These are phyloP conservation scores for Xylariaceae sp. DNA, from an alignment of 2,329 filamentous ascomycete species.

Conservation along the genomic window DNA sequence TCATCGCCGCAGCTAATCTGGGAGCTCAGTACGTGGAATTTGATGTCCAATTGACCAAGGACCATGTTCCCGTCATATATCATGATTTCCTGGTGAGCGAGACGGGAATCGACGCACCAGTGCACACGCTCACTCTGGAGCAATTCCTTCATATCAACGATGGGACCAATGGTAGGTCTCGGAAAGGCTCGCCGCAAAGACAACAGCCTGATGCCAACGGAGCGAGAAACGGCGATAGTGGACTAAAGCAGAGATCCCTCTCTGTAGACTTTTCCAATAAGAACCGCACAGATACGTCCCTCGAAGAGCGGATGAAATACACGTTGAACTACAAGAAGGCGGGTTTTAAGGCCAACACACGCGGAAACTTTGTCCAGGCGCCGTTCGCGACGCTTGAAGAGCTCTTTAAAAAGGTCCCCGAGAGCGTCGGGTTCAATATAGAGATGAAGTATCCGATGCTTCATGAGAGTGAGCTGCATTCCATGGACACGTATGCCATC, in stretches of 20 bases:
- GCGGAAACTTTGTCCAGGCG: slow-evolving; percentile 91
- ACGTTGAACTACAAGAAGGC: slow-evolving; percentile 92
- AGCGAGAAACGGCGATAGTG: slow-evolving; percentile 32
- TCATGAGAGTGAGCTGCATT: slow-evolving; percentile 87
- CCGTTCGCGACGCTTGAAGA: slow-evolving; percentile 95
- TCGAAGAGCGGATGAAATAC: slow-evolving; percentile 90
- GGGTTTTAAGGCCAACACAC: slow-evolving; percentile 92
- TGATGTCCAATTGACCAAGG: slow-evolving; percentile 97
- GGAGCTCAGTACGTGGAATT: slow-evolving; percentile 73
- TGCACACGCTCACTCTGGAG: slow-evolving; percentile 90
- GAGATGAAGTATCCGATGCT: slow-evolving; percentile 99
- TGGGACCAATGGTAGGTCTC: slow-evolving; percentile 45
- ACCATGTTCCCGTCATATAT: slow-evolving; percentile 96
- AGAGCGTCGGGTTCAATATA: slow-evolving; percentile 90
- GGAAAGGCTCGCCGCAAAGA: slow-evolving; percentile 26
- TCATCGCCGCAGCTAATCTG: slow-evolving; percentile 91
- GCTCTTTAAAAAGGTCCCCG: slow-evolving; percentile 79
- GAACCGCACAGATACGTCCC: slow-evolving; percentile 33
- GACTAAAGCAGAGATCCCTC: slow-evolving; percentile 46
- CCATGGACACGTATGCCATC: slow-evolving; percentile 94
- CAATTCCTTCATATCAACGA: slow-evolving; percentile 88
- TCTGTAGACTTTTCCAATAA: slow-evolving; percentile 50
- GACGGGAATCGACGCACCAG: slow-evolving; percentile 92
- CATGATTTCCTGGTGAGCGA: slow-evolving; percentile 98
- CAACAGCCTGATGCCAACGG: slow-evolving; percentile 28